Evolutionary conservation across 306 rosid genomes (phyloP).

Genomic region (Potentilla sterilis): DNA sequence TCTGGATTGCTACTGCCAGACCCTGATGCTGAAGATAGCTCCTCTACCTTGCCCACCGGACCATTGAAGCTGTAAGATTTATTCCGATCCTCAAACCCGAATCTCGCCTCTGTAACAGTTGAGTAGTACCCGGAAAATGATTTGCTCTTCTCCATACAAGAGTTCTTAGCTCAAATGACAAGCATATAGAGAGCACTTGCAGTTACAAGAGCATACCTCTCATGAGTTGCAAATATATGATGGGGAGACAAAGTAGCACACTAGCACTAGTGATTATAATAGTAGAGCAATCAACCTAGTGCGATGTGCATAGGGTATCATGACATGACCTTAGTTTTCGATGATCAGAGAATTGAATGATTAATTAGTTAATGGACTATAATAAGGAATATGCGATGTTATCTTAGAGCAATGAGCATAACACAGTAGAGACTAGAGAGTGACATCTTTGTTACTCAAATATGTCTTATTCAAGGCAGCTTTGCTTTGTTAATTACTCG

Average conservation of each 20-base stretch:
- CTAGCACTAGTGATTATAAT: background rate
- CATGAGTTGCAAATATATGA: conserved; percentile 6
- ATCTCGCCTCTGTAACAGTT: conserved; percentile 27
- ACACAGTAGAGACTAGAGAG: background rate
- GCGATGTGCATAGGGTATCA: conserved; percentile 12
- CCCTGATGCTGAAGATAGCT: conserved; percentile 16
- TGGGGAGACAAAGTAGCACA: background rate
- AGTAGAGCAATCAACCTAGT: background rate
- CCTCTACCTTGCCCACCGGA: conserved; percentile 34
- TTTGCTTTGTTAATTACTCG: background rate
- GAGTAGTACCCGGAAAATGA: conserved; percentile 42
- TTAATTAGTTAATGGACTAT: background rate
- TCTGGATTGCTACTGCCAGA: conserved; percentile 41
- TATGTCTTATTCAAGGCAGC: background rate
- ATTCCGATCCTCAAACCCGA: conserved; percentile 39
- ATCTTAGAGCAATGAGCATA: background rate
- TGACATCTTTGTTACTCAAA: background rate
- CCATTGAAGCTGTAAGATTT: conserved; percentile 60
- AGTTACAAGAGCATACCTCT: background rate
- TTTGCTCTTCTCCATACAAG: conserved; percentile 55
- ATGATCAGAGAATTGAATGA: background rate
- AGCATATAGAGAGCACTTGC: background rate
- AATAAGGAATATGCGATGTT: background rate
- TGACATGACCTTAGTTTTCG: background rate
- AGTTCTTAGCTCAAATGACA: background rate